Conservation (phyloP, 805 yeast genomes). For the Candida andamanensis region DNA sequence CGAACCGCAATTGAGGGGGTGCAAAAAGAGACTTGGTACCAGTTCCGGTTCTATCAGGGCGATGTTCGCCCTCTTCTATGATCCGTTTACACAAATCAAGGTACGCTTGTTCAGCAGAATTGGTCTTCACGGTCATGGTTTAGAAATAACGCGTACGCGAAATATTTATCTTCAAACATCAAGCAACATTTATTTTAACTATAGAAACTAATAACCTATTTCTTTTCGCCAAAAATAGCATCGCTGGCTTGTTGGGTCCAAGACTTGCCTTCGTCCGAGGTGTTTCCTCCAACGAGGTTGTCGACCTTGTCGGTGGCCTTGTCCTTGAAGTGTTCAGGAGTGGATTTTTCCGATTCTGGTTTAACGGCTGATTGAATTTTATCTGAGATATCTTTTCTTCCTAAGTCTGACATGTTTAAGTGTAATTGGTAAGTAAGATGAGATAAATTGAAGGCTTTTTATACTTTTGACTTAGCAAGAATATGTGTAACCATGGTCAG, state of each 20-base stretch:
- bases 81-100: conserved; percentile 75
- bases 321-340: conserved; percentile 34
- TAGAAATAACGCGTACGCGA: background rate
- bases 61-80: conserved; percentile 76
- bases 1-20: conserved; percentile 91
- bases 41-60: conserved; percentile 97
- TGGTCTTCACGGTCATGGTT: conserved; percentile 23
- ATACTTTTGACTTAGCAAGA: no score
- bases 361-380: conserved; percentile 32
- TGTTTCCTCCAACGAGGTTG: conserved; percentile 32
- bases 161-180: background rate
- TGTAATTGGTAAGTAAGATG: background rate
- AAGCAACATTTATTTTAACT: no score
- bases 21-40: conserved; percentile 90
- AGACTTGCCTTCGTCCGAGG: conserved; percentile 32
- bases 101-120: conserved; percentile 76
- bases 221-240: conserved; percentile 37
- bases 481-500: no score
- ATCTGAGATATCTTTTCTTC: conserved; percentile 39
- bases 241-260: conserved; percentile 41
- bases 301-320: conserved; percentile 32
- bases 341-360: conserved; percentile 40
- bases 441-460: no score
- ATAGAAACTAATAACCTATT: no score
- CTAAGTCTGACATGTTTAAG: conserved; percentile 35